A percentile compares a stretch with the other conserved stretches of the same genome.
Evolutionary conservation across 805 yeast species (phyloP).

Genomic region (Brettanomyces sp.): DNA sequence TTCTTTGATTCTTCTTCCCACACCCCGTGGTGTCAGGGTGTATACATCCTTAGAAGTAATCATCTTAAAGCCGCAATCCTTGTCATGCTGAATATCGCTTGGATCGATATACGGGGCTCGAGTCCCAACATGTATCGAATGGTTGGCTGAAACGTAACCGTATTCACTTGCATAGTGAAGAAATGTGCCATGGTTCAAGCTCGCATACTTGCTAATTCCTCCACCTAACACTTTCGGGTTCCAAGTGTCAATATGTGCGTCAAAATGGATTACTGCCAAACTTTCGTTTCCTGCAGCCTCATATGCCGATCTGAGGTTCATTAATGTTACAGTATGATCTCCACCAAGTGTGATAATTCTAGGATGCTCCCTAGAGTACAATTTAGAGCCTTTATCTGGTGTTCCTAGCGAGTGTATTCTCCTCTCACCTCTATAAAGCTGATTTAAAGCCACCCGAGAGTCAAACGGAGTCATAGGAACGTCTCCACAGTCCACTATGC

Average conservation of each 20-base stretch:
- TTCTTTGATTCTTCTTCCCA: slow-evolving; percentile 27
- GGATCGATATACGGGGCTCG: slow-evolving; percentile 47
- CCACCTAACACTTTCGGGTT: slow-evolving; percentile 57
- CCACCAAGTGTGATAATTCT: slow-evolving; percentile 49
- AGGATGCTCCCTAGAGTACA: slow-evolving; percentile 8
- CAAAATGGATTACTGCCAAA: slow-evolving; percentile 54
- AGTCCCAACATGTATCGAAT: slow-evolving; percentile 52
- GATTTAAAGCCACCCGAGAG: slow-evolving; percentile 46
- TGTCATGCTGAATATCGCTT: slow-evolving; percentile 34
- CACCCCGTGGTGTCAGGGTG: slow-evolving; percentile 25
- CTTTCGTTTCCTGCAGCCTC: slow-evolving; percentile 36
- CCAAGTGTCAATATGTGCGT: slow-evolving; percentile 67
- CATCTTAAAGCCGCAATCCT: slow-evolving; percentile 38
- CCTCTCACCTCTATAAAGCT: slow-evolving; percentile 43
- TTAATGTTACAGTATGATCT: slow-evolving; percentile 48
- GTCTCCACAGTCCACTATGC: slow-evolving; percentile 50
- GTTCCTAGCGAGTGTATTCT: slow-evolving; percentile 33
- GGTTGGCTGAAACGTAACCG: slow-evolving; percentile 42
- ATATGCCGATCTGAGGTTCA: slow-evolving; percentile 41
- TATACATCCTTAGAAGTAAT: slow-evolving; percentile 42
- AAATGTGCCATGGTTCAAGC: slow-evolving; percentile 56
- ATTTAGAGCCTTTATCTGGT: slow-evolving; percentile 10
- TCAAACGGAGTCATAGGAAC: slow-evolving; percentile 55
- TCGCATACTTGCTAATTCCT: slow-evolving; percentile 46
- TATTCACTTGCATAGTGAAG: slow-evolving; percentile 62